Base-by-base conservation (phyloP, 1,284 basidiomycete species). In the Fomitopsis betulina region DNA sequence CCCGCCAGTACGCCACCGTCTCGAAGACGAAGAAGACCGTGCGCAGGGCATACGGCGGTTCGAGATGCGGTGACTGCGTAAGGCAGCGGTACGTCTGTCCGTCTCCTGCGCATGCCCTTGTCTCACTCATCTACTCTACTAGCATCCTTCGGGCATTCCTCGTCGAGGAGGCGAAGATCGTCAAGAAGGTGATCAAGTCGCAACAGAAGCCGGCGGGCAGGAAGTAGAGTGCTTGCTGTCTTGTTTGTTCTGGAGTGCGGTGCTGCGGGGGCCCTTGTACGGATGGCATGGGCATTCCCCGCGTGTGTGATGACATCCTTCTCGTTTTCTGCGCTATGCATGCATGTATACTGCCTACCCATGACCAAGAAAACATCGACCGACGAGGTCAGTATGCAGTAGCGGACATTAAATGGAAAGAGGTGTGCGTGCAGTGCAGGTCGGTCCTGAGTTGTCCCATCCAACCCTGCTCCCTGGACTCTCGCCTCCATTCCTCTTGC, bases 81-180 rank as follows among this genome's bases (percentile, higher is more conserved):
- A 93, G 91, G 78, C 89, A 91, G 65, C 88, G 93, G 93, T 95
- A 68, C 59, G 87, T 82, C 21, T 49, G 9, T 23, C 39, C 30
- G 12, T 23, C 23, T 15, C 10, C 25, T 47, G 17, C 32, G 39
- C 33, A 12, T 35, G 9, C 27, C 30, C 6, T 17, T 59, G 40
- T 55, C 25, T 40, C 32, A 56, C 47, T 37, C 47, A 33, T 39
- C n/a, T 35, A 1, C 30, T 23, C 23, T 12, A 21, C 0, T 55
- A 96, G 96, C 68, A 96, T 99, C 71, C 90, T 99, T 71, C 93
- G 97, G 62, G 96, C 97, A 64, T 99, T 99, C 89, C 80, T 99
- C 63, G 93, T 99, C 58, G 97, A 99, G 83, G 96, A 99, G 83
- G 96, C 96, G 53, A 99, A 98, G 86, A 98, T 99, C 69, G 96